These are phyloP conservation scores for Senna siamea DNA, from an alignment of 306 rosid species.

Conservation along the genomic window DNA sequence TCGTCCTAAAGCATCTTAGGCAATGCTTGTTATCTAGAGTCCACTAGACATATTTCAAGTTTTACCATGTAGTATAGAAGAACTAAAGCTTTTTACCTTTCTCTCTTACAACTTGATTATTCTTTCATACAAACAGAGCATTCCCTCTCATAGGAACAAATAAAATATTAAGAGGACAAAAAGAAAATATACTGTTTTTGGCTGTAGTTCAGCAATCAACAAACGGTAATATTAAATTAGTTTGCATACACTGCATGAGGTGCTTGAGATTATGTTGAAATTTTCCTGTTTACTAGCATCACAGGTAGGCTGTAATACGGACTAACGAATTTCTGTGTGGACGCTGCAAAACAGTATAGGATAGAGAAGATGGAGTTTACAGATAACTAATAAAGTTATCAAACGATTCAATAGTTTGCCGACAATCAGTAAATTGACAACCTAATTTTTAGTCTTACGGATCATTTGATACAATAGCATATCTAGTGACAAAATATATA, in stretches of 20 bases:
- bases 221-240: neutral
- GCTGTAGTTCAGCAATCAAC: neutral
- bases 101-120: neutral
- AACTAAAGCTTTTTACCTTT: neutral
- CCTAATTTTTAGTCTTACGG: neutral
- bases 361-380: neutral
- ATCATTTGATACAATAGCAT: neutral
- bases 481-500: neutral
- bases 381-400: neutral
- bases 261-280: neutral
- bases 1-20: conserved; percentile 7
- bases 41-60: neutral
- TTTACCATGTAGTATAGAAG: neutral
- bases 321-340: neutral
- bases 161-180: neutral
- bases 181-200: neutral
- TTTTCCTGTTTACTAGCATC: neutral
- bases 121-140: conserved; percentile 1
- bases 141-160: neutral
- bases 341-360: neutral
- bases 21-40: neutral
- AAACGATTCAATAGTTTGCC: neutral
- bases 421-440: neutral
- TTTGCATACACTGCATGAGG: neutral
- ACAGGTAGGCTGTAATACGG: neutral